A percentile compares a stretch with the other conserved stretches of the same genome.
Conservation (phyloP, 805 yeast species). For the Clavispora carvajalis region DNA sequence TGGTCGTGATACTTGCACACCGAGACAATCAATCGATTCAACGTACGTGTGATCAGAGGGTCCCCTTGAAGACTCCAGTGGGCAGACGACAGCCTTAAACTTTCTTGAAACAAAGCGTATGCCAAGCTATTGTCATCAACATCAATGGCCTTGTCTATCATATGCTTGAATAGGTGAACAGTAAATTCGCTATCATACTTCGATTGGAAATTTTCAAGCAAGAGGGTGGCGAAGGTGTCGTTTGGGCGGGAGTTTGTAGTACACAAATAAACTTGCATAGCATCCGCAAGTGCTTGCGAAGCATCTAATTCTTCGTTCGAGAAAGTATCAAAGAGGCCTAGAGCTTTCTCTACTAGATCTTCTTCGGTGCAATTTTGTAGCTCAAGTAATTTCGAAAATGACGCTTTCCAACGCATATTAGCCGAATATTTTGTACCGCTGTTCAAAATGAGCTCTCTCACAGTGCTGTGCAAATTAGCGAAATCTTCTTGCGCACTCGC, state of each 20-base stretch:
- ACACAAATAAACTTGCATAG: constrained; percentile 15
- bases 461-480: constrained; percentile 4
- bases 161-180: constrained; percentile 21
- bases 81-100: constrained; percentile 13
- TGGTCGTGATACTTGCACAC: constrained; percentile 26
- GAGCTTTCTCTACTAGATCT: not conserved
- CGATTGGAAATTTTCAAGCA: constrained; percentile 12
- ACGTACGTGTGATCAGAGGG: constrained; percentile 17
- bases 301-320: not conserved
- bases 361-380: not conserved
- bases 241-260: constrained; percentile 10
- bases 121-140: constrained; percentile 19
- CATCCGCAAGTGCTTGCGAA: constrained; percentile 12
- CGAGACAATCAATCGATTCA: constrained; percentile 41
- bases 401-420: constrained; percentile 18
- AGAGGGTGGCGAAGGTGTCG: constrained; percentile 15
- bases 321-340: not conserved
- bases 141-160: constrained; percentile 25
- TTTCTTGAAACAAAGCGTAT: constrained; percentile 26
- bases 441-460: constrained; percentile 13
- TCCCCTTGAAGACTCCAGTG: constrained; percentile 11
- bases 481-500: not conserved
- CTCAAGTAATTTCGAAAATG: not conserved
- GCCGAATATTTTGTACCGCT: constrained; percentile 21
- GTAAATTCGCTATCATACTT: constrained; percentile 11